These are phyloP conservation scores for Zygoascus bituminiphila DNA, from an alignment of 805 yeast species.

Conservation along the genomic window DNA sequence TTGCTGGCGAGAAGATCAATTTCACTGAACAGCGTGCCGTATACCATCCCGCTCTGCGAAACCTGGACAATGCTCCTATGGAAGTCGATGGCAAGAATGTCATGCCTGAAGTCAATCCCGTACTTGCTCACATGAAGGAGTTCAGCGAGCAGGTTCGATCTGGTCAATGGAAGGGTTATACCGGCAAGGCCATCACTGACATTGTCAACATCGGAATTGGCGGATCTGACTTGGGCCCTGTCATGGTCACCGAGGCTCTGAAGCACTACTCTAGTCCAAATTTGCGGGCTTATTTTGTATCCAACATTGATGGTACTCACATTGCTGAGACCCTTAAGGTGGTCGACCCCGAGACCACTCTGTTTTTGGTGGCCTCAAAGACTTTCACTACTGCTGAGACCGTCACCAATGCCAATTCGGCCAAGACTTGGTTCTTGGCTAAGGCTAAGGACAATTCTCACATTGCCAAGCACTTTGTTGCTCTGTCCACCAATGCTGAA, in stretches of 20 bases:
- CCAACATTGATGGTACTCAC: conserved; percentile 98
- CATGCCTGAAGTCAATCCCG: conserved; percentile 84
- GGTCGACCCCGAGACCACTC: conserved; percentile 82
- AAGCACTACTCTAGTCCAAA: conserved; percentile 73
- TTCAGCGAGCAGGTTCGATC: conserved; percentile 85
- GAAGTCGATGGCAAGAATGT: conserved; percentile 84
- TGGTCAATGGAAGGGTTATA: conserved; percentile 94
- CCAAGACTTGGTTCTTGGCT: conserved; percentile 87
- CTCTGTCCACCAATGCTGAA: conserved; percentile 83
- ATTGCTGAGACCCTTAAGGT: conserved; percentile 80
- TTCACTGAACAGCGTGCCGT: conserved; percentile 91
- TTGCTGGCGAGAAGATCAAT: conserved; percentile 89
- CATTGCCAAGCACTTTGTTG: conserved; percentile 96
- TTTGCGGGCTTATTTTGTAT: conserved; percentile 81
- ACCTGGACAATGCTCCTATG: conserved; percentile 79
- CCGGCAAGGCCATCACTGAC: conserved; percentile 89
- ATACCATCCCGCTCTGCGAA: conserved; percentile 93
- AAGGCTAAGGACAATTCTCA: conserved; percentile 56
- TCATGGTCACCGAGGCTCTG: conserved; percentile 97
- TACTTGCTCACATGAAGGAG: conserved; percentile 92
- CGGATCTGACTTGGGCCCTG: conserved; percentile 98
- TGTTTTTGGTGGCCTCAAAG: conserved; percentile 82
- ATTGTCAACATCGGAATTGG: conserved; percentile 98
- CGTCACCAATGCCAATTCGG: conserved; percentile 89
- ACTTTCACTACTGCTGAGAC: conserved; percentile 99